Evolutionary conservation across 2,329 filamentous ascomycete genomes (phyloP).

Genomic region (Fusarium sp.): DNA sequence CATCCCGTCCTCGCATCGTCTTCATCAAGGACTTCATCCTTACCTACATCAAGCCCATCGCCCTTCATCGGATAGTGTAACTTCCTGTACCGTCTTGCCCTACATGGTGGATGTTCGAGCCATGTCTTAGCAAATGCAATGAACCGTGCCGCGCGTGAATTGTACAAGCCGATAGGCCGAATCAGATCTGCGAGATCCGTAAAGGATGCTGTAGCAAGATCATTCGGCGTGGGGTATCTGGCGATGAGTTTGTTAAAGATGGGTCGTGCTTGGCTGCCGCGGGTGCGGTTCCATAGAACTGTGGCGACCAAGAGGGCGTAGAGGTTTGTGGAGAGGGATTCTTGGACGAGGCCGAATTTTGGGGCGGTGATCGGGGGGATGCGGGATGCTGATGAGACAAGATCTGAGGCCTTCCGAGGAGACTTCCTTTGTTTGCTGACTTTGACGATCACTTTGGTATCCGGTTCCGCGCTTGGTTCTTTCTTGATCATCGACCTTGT

Average conservation of each 20-base stretch:
- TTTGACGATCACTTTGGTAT: neutral
- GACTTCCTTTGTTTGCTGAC: no score
- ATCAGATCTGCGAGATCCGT: slow-evolving; percentile 21
- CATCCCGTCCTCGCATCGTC: slow-evolving; percentile 26
- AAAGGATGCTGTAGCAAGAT: slow-evolving; percentile 1
- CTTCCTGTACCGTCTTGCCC: slow-evolving; percentile 18
- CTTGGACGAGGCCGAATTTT: slow-evolving; percentile 30
- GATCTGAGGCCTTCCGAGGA: no score
- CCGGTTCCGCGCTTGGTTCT: neutral
- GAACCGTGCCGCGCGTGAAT: slow-evolving; percentile 28
- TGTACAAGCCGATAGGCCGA: slow-evolving; percentile 27
- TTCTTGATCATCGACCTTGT: slow-evolving; percentile 23
- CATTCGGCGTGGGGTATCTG: neutral
- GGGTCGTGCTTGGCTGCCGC: slow-evolving; percentile 23
- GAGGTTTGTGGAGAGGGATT: slow-evolving; percentile 17
- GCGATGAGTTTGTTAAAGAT: neutral
- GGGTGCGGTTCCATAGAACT: slow-evolving; percentile 31
- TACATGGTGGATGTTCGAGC: slow-evolving; percentile 9
- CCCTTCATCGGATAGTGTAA: slow-evolving; percentile 26
- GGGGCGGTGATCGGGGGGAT: neutral
- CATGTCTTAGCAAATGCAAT: slow-evolving; percentile 28
- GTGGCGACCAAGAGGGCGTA: slow-evolving; percentile 29
- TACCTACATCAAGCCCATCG: slow-evolving; percentile 10
- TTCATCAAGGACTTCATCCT: slow-evolving; percentile 10
- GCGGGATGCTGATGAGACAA: slow-evolving; percentile 7